Conservation (phyloP, 768 basidiomycete species). For the Agrocybe praecox region DNA sequence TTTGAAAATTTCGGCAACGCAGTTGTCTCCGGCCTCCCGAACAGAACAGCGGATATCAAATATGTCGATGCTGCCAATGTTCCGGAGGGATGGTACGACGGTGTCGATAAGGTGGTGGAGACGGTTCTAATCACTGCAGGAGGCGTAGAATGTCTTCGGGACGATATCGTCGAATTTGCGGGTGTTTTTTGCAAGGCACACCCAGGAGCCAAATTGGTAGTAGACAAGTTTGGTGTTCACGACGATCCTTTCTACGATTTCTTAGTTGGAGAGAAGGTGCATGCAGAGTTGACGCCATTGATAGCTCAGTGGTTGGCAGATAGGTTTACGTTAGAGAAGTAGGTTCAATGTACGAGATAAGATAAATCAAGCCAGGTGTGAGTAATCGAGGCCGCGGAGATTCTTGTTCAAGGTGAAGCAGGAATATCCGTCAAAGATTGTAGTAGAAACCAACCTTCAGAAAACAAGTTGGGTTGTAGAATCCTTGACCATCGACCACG, state of each 20-base stretch:
- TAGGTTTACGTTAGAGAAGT: not conserved
- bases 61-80: constrained; percentile 25
- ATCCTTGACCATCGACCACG: too few species aligned
- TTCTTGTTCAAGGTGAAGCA: too few species aligned
- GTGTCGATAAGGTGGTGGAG: constrained; percentile 21
- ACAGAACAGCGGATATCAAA: constrained; percentile 17
- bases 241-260: constrained; percentile 21
- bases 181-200: constrained; percentile 12
- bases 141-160: constrained; percentile 23
- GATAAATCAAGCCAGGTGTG: too few species aligned
- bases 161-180: constrained; percentile 25
- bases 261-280: constrained; percentile 16
- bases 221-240: constrained; percentile 17
- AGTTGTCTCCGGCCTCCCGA: constrained; percentile 27
- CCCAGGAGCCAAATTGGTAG: constrained; percentile 8
- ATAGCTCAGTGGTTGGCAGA: constrained; percentile 22
- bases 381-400: too few species aligned
- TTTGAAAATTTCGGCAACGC: constrained; percentile 20
- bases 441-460: too few species aligned
- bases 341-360: too few species aligned
- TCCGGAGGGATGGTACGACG: constrained; percentile 26
- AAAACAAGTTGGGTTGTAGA: too few species aligned
- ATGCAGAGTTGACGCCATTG: constrained; percentile 19
- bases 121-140: constrained; percentile 29
- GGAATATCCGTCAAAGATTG: too few species aligned